A percentile compares a stretch with the other conserved stretches of the same genome.
These are phyloP conservation scores for Ophiostoma sp. DNA, from an alignment of 2,329 filamentous ascomycete species.

Conservation along the genomic window DNA sequence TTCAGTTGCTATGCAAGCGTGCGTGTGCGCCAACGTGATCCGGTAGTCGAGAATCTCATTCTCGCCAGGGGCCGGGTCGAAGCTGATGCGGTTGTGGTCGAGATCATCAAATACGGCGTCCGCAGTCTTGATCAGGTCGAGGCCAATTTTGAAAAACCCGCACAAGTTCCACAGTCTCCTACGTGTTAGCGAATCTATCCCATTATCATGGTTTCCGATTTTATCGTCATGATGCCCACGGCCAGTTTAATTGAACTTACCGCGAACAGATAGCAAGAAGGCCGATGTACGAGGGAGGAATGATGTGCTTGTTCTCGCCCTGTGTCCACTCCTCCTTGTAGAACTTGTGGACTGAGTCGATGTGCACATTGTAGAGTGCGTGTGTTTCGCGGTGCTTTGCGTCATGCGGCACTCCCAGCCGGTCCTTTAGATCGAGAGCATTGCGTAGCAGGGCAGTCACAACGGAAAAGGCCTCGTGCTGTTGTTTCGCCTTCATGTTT, in stretches of 20 bases:
- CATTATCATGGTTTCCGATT: neutral
- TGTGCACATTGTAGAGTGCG: neutral
- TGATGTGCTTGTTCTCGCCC: neutral
- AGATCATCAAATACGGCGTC: neutral
- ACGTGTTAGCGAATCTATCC: neutral
- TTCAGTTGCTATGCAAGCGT: neutral
- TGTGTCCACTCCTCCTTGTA: neutral
- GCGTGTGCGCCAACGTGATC: neutral
- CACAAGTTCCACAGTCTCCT: neutral
- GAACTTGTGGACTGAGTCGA: neutral
- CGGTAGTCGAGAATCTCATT: neutral
- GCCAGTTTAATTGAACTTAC: neutral
- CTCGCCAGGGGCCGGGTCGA: neutral
- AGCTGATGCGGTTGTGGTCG: neutral
- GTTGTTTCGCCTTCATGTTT: neutral
- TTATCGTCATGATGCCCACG: too few relatives aligned
- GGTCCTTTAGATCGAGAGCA: too few relatives aligned
- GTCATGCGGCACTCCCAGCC: too few relatives aligned
- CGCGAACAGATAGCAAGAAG: neutral
- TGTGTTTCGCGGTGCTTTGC: neutral
- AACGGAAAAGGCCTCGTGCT: neutral
- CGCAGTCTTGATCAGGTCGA: neutral
- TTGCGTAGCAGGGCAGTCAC: too few relatives aligned
- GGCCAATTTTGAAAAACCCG: neutral
- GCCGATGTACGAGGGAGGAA: neutral